phyloP scores from a whole-genome alignment of 805 yeast species.

The Tetrapisispora arboricola region DNA sequence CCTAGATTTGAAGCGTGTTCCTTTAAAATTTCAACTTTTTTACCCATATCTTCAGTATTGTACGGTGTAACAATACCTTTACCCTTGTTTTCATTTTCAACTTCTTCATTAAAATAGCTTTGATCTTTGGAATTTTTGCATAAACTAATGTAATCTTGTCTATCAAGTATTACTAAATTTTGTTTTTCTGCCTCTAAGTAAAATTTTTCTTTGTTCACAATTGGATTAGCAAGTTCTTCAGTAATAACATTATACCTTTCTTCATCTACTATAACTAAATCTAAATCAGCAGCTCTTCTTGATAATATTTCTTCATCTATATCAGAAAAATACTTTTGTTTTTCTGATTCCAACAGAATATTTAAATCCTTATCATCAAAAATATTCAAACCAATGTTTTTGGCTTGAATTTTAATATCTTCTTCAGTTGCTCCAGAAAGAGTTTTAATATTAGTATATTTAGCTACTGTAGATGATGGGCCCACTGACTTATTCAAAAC shows the following conservation, averaged over 20 bases:
- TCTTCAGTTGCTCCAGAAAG: constrained; percentile 2
- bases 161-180: constrained; percentile 3
- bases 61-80: no score
- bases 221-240: constrained; percentile 23
- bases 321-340: constrained; percentile 1
- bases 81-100: constrained; percentile 4
- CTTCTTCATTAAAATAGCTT: constrained; percentile 5
- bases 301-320: constrained; percentile 7
- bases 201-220: constrained; percentile 14
- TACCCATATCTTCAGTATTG: constrained; percentile 6
- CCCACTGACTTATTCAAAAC: not conserved
- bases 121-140: not conserved
- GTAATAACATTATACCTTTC: constrained; percentile 28
- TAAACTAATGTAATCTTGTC: constrained; percentile 10
- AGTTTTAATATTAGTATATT: not conserved
- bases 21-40: constrained; percentile 24
- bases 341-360: not conserved
- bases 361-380: not conserved
- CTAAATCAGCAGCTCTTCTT: constrained; percentile 10
- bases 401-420: constrained; percentile 7
- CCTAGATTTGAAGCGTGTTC: constrained; percentile 38
- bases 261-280: constrained; percentile 19
- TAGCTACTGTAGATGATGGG: not conserved
- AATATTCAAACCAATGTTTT: constrained; percentile 3
- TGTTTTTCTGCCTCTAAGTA: constrained; percentile 21